phyloP scores from a whole-genome alignment of 139 green algal genomes.

The Desmodesmus armatus region DNA sequence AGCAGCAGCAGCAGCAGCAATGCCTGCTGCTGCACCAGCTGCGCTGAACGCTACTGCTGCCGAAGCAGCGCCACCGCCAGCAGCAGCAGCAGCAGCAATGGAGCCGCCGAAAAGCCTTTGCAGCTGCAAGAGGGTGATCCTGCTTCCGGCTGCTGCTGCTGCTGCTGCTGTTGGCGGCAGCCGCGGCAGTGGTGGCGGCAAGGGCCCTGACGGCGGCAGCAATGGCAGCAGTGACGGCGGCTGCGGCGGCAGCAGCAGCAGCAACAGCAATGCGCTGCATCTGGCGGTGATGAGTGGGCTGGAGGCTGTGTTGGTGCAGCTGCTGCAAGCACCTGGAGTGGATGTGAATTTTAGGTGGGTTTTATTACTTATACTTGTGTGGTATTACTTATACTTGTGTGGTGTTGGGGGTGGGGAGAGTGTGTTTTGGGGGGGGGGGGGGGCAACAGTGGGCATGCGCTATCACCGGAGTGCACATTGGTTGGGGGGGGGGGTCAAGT shows the following conservation, averaged over 20 bases:
- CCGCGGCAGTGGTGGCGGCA: background rate
- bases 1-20: background rate
- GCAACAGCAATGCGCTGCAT: slow-evolving; percentile 25
- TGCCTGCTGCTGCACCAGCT: too few relatives aligned
- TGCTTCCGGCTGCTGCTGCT: background rate
- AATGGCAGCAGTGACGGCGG: background rate
- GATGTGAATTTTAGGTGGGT: too few relatives aligned
- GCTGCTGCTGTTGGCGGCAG: background rate
- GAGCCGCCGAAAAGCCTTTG: too few relatives aligned
- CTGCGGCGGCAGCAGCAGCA: background rate
- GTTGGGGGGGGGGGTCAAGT: too few relatives aligned
- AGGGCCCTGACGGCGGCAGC: background rate
- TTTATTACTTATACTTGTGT: too few relatives aligned
- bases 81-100: background rate
- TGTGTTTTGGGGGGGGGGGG: too few relatives aligned
- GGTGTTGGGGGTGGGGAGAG: too few relatives aligned
- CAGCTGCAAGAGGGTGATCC: background rate
- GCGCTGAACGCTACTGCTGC: too few relatives aligned
- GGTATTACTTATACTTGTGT: too few relatives aligned
- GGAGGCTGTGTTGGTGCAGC: slow-evolving; percentile 31
- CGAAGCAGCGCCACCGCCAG: background rate
- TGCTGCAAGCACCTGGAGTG: slow-evolving; percentile 28
- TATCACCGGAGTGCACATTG: too few relatives aligned
- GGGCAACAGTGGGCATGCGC: too few relatives aligned
- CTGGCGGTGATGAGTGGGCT: slow-evolving; percentile 32